Evolutionary conservation across 2,329 filamentous ascomycete genomes (phyloP).

Genomic region (Claviceps digitariae): DNA sequence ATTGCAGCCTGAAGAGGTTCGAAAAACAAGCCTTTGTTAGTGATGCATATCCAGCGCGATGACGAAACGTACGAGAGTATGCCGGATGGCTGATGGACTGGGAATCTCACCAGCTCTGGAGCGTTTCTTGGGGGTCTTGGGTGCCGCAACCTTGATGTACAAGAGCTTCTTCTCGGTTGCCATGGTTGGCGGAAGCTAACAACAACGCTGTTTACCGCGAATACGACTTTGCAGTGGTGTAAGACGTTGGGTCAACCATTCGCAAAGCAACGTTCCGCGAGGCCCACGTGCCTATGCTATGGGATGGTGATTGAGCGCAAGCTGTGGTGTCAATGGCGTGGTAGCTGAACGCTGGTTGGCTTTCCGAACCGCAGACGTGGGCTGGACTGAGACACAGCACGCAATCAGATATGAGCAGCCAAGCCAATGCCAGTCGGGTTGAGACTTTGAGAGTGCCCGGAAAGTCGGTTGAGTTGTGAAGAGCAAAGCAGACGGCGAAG

Average conservation of each 20-base stretch:
- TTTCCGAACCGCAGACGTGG: background rate
- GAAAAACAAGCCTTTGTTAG: background rate
- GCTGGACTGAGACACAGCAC: background rate
- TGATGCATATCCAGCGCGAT: constrained; percentile 2
- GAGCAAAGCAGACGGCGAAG: no score
- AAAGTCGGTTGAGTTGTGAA: no score
- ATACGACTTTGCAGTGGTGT: background rate
- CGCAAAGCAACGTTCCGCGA: background rate
- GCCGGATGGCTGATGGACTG: background rate
- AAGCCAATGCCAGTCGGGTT: no score
- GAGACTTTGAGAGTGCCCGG: no score
- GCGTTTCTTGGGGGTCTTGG: constrained; percentile 45
- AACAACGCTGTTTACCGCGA: background rate
- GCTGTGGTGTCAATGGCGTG: no score
- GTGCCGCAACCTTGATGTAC: constrained; percentile 41
- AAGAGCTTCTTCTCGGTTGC: constrained; percentile 32
- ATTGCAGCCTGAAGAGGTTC: constrained; percentile 29
- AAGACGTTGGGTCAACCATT: background rate
- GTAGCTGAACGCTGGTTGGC: no score
- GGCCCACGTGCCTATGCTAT: background rate
- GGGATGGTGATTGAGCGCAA: background rate
- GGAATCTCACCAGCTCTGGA: constrained; percentile 42
- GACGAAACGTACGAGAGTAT: background rate
- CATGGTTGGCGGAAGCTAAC: background rate
- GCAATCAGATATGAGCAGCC: no score